Evolutionary conservation across 352 stramenopile species (phyloP), one percentile per base, ranked within the genome.

Genomic region (Globisporangium yorkense): DNA sequence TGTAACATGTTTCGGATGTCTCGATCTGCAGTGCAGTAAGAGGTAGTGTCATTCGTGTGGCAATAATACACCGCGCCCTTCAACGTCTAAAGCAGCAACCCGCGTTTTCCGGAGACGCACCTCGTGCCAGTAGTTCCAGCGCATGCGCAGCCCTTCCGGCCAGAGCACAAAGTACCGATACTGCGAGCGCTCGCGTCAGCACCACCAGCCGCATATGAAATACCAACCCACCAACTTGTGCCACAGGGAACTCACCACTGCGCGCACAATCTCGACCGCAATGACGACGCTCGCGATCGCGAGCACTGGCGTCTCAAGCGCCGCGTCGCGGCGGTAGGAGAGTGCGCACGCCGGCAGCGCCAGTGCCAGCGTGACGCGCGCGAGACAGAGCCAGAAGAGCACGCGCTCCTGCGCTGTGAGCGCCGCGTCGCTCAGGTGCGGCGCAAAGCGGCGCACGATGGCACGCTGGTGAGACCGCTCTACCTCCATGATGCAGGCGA

Each of bases 111-210:
- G n/a, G 12, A 10, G 7, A 44, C 37, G 29, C 55, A 92, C 82
- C 74, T 92, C 72, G 16, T 62, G 70, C 82, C 80, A 92, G 62
- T 90, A 92, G 51, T 59, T 70, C 80, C 75, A 85, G 54, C 80
- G 74, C 71, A 82, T 86, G 3, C 61, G 57, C 39, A 80, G 59
- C 39, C 82, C 82, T 75, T 92, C 82, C 8, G 82, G 82, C 80
- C 80, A 90, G 16, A 88, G 44, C n/a, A 89, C 58, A 15, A 65
- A 75, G 64, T 79, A 87, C 5, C 82, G 80, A 61, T 92, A 79
- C 82, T 92, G 51, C 16, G 40, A 13, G 63, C 10, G 57, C 27
- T 51, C 13, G 10, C 15, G 29, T 46, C n/a, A 56, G 37, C 57
- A 46, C 13, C 20, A 37, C 15, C 8, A 27, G 12, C 13, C 39